Evolutionary conservation across 2,329 filamentous ascomycete genomes (phyloP).

Genomic region (Fusarium robinianum): DNA sequence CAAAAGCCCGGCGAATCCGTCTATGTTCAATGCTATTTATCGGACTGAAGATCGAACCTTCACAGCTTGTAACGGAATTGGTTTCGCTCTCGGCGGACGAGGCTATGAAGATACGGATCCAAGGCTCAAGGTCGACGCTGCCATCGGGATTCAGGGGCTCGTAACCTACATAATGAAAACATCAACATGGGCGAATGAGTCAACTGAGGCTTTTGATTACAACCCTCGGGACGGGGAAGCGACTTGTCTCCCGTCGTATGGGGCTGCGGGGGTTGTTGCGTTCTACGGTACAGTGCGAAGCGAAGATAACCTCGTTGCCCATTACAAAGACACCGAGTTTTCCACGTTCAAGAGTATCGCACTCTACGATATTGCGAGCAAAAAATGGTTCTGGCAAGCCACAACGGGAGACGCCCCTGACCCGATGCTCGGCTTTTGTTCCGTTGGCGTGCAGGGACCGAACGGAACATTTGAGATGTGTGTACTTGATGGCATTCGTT

Average conservation of each 20-base stretch:
- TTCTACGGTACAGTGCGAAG: slow-evolving; percentile 7
- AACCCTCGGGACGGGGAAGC: neutral
- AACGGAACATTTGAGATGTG: slow-evolving; percentile 1
- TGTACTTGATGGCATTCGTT: no score
- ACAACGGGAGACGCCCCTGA: neutral
- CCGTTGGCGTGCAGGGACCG: neutral
- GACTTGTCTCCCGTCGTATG: neutral
- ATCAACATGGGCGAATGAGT: neutral
- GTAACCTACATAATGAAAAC: slow-evolving; percentile 1
- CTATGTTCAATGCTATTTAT: neutral
- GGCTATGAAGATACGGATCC: neutral
- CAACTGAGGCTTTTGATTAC: slow-evolving; percentile 1
- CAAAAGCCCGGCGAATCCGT: neutral
- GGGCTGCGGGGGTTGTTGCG: neutral
- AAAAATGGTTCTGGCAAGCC: neutral
- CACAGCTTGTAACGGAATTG: neutral
- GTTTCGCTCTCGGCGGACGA: neutral
- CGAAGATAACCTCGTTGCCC: neutral
- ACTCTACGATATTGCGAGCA: neutral
- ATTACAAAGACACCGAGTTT: neutral
- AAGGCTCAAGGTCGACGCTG: neutral
- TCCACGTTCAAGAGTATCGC: neutral
- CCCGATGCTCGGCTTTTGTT: neutral
- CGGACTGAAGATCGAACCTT: neutral
- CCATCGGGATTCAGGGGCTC: neutral